Conservation (phyloP, 768 basidiomycete species). For the Leucocoprinus birnbaumii region DNA sequence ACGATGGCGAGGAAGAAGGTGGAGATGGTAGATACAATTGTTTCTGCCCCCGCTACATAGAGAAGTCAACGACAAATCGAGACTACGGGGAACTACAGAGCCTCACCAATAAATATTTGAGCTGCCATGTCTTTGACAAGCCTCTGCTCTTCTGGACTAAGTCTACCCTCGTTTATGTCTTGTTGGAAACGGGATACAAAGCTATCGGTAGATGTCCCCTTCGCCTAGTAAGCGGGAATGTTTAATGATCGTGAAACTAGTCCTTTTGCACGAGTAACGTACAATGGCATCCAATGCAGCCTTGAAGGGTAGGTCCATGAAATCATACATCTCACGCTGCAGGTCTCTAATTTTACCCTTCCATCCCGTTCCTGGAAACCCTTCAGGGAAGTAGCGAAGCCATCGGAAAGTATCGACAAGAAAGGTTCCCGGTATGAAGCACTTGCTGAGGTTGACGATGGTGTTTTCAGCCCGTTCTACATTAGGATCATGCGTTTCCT, state of each 20-base stretch:
- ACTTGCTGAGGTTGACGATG: neutral
- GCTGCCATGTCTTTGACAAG: too few relatives aligned
- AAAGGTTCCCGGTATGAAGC: conserved; percentile 1
- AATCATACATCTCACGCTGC: neutral
- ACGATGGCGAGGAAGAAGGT: conserved; percentile 1
- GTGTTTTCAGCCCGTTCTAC: conserved; percentile 2
- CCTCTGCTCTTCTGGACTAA: too few relatives aligned
- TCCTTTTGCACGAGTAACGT: too few relatives aligned
- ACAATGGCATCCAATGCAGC: too few relatives aligned
- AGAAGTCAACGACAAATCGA: neutral
- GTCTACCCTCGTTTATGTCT: too few relatives aligned
- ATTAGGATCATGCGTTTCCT: neutral
- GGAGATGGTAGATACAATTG: neutral
- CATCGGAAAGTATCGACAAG: conserved; percentile 15
- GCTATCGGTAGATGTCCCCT: too few relatives aligned
- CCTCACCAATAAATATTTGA: neutral
- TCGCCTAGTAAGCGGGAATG: too few relatives aligned
- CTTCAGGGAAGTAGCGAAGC: conserved; percentile 42
- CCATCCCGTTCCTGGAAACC: conserved; percentile 47
- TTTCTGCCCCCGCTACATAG: conserved; percentile 4
- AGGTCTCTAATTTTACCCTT: conserved; percentile 26
- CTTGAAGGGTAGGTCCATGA: too few relatives aligned
- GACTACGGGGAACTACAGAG: too few relatives aligned
- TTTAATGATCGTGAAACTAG: too few relatives aligned
- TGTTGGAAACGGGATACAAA: too few relatives aligned